Conservation (phyloP, 495 filamentous ascomycete species). For the Podospora tetraspora region DNA sequence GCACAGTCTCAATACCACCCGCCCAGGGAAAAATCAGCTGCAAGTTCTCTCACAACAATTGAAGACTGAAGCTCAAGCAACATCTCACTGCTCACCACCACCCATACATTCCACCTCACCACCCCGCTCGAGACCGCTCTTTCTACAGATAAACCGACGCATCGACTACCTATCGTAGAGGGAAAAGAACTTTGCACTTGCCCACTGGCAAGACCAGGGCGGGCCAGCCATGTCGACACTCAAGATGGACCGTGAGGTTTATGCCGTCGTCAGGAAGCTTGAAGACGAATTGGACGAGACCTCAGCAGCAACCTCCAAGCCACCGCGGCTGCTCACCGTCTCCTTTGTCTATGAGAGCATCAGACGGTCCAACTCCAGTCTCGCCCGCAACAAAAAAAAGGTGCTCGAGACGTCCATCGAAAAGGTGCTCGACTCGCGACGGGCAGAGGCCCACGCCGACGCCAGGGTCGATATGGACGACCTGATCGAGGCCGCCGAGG, state of each 20-base stretch:
- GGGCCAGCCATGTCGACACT: constrained; percentile 13
- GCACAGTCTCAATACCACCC: neutral
- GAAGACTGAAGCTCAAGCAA: neutral
- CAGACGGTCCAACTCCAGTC: constrained; percentile 75
- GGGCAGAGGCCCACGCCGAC: constrained; percentile 55
- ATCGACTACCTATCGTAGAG: neutral
- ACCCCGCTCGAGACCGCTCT: neutral
- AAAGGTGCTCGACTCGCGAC: constrained; percentile 69
- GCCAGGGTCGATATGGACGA: constrained; percentile 56
- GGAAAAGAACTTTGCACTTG: neutral
- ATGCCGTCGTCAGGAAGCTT: constrained; percentile 69
- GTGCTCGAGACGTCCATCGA: constrained; percentile 82
- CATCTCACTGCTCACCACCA: neutral
- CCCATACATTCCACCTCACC: neutral
- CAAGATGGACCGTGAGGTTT: constrained; percentile 48
- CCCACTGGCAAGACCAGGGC: neutral
- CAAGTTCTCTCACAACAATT: neutral
- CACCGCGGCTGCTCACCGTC: constrained; percentile 37
- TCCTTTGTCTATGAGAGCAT: constrained; percentile 67
- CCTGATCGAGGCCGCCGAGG: constrained; percentile 56
- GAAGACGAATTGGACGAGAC: constrained; percentile 41
- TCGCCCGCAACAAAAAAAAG: constrained; percentile 74
- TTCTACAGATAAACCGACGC: neutral
- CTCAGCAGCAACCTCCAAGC: neutral
- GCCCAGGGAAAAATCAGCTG: neutral